A percentile compares a stretch with the other conserved stretches of the same genome.
Evolutionary conservation across 805 yeast species (phyloP).

Genomic region (Ogataea naganishii): DNA sequence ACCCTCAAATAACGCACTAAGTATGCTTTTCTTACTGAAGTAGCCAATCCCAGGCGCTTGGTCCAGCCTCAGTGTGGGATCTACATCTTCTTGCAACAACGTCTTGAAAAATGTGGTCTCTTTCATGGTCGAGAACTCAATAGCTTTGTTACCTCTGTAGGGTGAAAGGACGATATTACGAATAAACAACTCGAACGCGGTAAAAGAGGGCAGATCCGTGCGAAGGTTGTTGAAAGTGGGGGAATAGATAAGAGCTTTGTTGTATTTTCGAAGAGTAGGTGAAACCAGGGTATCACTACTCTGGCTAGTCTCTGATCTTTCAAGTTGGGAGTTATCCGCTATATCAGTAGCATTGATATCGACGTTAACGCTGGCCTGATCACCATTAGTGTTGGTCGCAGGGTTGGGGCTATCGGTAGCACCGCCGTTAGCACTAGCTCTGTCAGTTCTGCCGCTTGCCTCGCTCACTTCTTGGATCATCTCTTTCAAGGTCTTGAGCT

Average conservation of each 20-base stretch:
- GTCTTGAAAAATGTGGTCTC: conserved; percentile 54
- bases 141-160: conserved; percentile 5
- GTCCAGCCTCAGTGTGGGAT: conserved; percentile 59
- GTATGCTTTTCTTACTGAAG: conserved; percentile 51
- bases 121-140: conserved; percentile 24
- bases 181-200: conserved; percentile 35
- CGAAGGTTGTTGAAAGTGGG: conserved; percentile 27
- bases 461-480: conserved; percentile 49
- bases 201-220: conserved; percentile 35
- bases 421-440: conserved; percentile 3
- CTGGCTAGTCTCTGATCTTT: too few relatives aligned
- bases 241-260: conserved; percentile 16
- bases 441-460: conserved; percentile 3
- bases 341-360: too few relatives aligned
- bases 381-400: too few relatives aligned
- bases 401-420: conserved; percentile 1
- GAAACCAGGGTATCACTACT: conserved; percentile 4
- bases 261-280: conserved; percentile 10
- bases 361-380: too few relatives aligned
- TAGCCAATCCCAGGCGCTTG: conserved; percentile 55
- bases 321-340: too few relatives aligned
- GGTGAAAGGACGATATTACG: conserved; percentile 5
- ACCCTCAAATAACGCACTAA: conserved; percentile 69
- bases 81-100: conserved; percentile 70
- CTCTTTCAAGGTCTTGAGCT: conserved; percentile 56